Conservation (phyloP, 164 flowering plant species). For the Piper betle region DNA sequence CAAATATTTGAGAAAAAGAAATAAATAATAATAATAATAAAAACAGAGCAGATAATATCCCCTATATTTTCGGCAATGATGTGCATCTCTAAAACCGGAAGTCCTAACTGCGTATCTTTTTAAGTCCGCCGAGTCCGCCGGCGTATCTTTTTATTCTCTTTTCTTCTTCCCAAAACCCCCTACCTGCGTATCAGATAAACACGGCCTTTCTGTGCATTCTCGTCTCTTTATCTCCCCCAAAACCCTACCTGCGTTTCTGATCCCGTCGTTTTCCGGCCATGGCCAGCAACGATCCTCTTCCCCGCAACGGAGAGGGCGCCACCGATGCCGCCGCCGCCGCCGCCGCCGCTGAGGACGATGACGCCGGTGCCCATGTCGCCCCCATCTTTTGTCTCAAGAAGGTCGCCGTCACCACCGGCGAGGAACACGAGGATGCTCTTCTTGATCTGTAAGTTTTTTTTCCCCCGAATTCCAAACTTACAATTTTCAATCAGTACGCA, state of each 20-base stretch:
- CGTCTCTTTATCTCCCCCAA: neutral
- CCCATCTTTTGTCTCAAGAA: constrained; percentile 79
- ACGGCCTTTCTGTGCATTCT: neutral
- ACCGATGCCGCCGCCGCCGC: constrained; percentile 4
- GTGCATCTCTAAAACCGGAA: no score
- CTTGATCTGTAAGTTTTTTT: constrained; percentile 35
- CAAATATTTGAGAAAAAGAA: no score
- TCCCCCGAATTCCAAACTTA: no score
- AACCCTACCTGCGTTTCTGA: neutral
- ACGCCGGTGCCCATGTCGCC: constrained; percentile 82
- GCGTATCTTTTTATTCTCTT: no score
- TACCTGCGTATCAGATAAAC: no score
- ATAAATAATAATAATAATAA: no score
- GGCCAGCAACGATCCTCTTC: constrained; percentile 1
- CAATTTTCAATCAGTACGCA: no score
- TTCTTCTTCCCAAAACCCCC: no score
- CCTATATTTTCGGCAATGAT: no score
- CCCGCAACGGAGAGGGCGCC: neutral
- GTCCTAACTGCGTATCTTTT: no score
- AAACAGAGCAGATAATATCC: no score
- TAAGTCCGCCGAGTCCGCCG: no score
- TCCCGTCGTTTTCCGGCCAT: neutral
- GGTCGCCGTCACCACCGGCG: constrained; percentile 76
- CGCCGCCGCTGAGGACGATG: constrained; percentile 74
- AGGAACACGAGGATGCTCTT: constrained; percentile 59